Evolutionary conservation across 2,329 filamentous ascomycete species (phyloP).

Genomic region (Nothophaeocryptopus gaeumannii): DNA sequence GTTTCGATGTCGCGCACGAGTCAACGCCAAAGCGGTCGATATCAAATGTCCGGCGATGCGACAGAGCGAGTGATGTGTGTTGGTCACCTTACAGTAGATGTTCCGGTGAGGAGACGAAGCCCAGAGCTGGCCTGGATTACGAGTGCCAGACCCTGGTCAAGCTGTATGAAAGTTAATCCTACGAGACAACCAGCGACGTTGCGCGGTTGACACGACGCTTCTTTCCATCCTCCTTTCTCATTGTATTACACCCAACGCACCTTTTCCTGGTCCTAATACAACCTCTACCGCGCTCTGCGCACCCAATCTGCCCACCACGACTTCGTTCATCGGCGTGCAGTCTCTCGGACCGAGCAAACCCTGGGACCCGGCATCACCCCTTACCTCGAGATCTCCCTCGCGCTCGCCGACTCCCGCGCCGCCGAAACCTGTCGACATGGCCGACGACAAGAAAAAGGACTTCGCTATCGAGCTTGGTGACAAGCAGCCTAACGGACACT

Average conservation of each 20-base stretch:
- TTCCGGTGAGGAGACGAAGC: no score
- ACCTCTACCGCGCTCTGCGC: constrained; percentile 14
- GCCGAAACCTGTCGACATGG: constrained; percentile 53
- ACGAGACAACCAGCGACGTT: no score
- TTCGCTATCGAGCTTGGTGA: constrained; percentile 70
- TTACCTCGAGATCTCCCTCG: constrained; percentile 13
- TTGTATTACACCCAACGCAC: neutral
- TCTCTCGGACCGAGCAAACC: constrained; percentile 24
- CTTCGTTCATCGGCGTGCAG: constrained; percentile 32
- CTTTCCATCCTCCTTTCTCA: no score
- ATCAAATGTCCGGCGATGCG: no score
- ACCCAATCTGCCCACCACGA: constrained; percentile 25
- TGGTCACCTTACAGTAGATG: no score
- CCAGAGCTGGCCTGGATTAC: no score
- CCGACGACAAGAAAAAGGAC: constrained; percentile 85
- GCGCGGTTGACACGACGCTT: no score
- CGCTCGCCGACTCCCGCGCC: constrained; percentile 6
- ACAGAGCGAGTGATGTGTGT: no score
- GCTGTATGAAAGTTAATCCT: no score
- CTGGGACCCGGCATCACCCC: constrained; percentile 25
- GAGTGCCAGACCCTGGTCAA: no score
- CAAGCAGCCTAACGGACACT: constrained; percentile 49
- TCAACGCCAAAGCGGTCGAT: no score
- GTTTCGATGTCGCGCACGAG: no score
- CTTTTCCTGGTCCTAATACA: neutral